Evolutionary conservation across 2,329 filamentous ascomycete species (phyloP), one percentile per base, ranked within the genome.

Genomic region (Microsporum canis): DNA sequence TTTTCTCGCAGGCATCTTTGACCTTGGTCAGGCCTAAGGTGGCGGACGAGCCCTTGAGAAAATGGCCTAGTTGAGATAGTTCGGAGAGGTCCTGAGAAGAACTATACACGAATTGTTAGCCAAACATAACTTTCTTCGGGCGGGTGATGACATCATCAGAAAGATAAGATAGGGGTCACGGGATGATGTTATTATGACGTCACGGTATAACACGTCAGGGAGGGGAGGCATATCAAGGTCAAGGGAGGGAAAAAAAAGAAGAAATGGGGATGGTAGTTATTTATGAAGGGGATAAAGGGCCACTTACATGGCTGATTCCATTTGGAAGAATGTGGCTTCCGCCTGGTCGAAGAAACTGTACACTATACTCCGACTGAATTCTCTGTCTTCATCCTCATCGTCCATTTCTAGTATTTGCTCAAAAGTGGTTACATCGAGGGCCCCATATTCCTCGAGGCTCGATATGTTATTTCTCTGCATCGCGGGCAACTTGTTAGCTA

Each of bases 331-430:
- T 0, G 92, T 97, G 67, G 84, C 82, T 67, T 91, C 83, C 41
- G 91, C 92, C 77, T 99, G 94, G 17, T 90, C 86, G 68, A 97
- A 95, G 79, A 96, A 99, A 64, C 90, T 89, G 71, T 85, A 87
- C 57, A 97, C 91, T 66, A 99, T 91, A 63, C 88, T 87, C 68
- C 81, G 84, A 77, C 88, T 95, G 80, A 97, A 97, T 57, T 96
- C 90, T 68, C 86, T 82, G 65, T 92, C 88, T 8, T 86, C 84
- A 66, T 89, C 39, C 14, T 43, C 87, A 65, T 97, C 94, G 73
- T 99, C 94, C 92, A 99, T 96, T 76, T 97, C 94, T 65, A 97
- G 84, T 72, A 99, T 97, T 79, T 97, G 94, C 69, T 87, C 85
- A 70, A 99, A 99, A 61, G 91, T 95, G 60, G 76, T 73, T 63